Evolutionary conservation across 2,329 filamentous ascomycete species (phyloP).

Genomic region (Fusarium beomiforme): DNA sequence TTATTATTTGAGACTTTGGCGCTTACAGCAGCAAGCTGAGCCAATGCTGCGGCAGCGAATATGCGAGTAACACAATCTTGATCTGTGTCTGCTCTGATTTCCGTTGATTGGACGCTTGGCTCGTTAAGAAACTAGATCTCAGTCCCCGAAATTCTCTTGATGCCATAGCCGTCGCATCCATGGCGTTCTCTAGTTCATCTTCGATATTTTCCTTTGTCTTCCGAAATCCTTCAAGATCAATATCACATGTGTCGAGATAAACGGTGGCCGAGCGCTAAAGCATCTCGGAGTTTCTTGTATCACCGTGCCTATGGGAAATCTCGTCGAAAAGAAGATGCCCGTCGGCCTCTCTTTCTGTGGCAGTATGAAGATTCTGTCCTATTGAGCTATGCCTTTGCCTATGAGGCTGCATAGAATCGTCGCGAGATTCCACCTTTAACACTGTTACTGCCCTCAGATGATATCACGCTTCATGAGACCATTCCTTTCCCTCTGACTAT

Average conservation of each 20-base stretch:
- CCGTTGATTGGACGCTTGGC: accelerated
- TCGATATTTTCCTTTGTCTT: neutral
- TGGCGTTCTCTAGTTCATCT: neutral
- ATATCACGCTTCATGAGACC: too few species aligned
- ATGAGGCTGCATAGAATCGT: slow-evolving; percentile 1
- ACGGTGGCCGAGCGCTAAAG: slow-evolving; percentile 62
- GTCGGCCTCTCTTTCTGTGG: slow-evolving; percentile 63
- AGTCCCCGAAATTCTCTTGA: neutral
- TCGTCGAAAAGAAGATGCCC: slow-evolving; percentile 59
- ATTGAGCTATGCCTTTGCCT: slow-evolving; percentile 38
- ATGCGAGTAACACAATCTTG: neutral
- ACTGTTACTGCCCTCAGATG: neutral
- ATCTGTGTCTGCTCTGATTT: too few species aligned
- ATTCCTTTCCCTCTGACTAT: accelerated
- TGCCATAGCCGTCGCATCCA: neutral
- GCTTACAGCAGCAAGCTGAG: neutral
- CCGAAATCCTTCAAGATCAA: accelerated
- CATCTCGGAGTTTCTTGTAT: slow-evolving; percentile 66
- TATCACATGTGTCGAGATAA: slow-evolving; percentile 10
- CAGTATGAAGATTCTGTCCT: slow-evolving; percentile 55
- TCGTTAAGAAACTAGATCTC: accelerated
- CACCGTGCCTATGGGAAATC: slow-evolving; percentile 62
- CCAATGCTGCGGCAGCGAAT: neutral
- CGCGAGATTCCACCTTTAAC: neutral
- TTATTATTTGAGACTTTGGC: accelerated